Evolutionary conservation across 106 monocot species (phyloP), one percentile per base, ranked within the genome.

Genomic region (Acanthochlamys bracteata): DNA sequence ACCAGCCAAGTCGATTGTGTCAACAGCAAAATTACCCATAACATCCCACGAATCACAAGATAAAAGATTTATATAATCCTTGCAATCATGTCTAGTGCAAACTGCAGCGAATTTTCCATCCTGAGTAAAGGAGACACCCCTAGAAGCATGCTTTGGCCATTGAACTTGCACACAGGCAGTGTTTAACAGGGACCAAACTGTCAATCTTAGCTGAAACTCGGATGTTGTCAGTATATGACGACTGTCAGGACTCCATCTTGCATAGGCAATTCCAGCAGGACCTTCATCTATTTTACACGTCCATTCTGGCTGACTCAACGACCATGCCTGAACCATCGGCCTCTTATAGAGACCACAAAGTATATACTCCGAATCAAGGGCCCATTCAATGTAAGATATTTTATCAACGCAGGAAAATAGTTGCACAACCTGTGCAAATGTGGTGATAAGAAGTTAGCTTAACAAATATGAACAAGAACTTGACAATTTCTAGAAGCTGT

Each of bases 231-330:
- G 80, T 71, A 98, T 88, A 66, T 98, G 96, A 51, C 96, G 84
- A 63, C 96, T 98, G 65, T 98, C 96, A 53, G 96, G 96, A 68
- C 96, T 98, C 96, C 96, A 98, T 57, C 91, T 82, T 40, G 95
- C 95, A 78, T 80, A 82, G 59, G 95, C 72, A 70, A 95, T 90
- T 65, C 90, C 95, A 20, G 90, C 95, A 63, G 79, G 75, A 24
- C 90, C 95, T 61, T 95, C 95, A 71, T 95, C 90, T 53, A 90
- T 90, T 70, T 84, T 90, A 74, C 95, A 90, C 22, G 90, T 90
- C 90, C 90, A 95, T 64, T 95, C 95, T 41, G 86, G 87, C 45
- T 87, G 84, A 64, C 76, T 73, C 51, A 98, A 56, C 21, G 96
- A 98, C 96, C 96, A 98, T 45, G 83, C 96, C n/a, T 98, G 96